phyloP scores from a whole-genome alignment of 2,329 filamentous ascomycete species.

The Epichloe bromicola region DNA sequence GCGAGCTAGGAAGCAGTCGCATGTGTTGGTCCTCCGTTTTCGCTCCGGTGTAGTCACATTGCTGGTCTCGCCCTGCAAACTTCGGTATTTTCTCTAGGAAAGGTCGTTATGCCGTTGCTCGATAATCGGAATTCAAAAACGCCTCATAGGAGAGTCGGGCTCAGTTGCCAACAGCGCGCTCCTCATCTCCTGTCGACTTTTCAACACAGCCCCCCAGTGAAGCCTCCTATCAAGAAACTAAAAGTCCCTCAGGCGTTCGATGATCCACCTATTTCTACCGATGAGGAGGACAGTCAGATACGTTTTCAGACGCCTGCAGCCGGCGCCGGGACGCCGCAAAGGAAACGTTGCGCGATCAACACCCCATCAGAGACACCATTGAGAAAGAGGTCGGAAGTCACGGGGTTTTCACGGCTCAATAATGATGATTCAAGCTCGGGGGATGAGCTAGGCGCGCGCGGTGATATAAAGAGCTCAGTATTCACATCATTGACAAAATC shows the following conservation, averaged over 20 bases:
- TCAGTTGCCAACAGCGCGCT: slow-evolving; percentile 10
- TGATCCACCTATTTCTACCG: slow-evolving; percentile 17
- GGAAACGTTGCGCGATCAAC: not conserved
- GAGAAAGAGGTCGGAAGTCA: not conserved
- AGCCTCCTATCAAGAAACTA: slow-evolving; percentile 4
- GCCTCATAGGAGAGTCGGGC: slow-evolving; percentile 8
- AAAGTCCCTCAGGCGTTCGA: slow-evolving; percentile 8
- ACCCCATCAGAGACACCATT: not conserved
- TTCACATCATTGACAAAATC: slow-evolving; percentile 20
- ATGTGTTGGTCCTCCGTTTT: not conserved
- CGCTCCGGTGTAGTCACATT: not conserved
- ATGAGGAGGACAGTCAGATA: slow-evolving; percentile 11
- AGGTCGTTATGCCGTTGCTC: slow-evolving; percentile 3
- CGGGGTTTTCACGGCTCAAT: not conserved
- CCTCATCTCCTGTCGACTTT: slow-evolving; percentile 8
- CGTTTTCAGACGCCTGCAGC: slow-evolving; percentile 1
- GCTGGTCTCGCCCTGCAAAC: not conserved
- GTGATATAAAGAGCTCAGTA: slow-evolving; percentile 20
- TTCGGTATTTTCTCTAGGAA: not conserved
- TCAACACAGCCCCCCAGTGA: not conserved
- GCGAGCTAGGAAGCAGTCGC: not conserved
- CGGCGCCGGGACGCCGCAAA: not conserved
- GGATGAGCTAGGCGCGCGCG: slow-evolving; percentile 14
- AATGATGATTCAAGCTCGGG: slow-evolving; percentile 13
- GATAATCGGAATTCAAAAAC: slow-evolving; percentile 1